These are phyloP conservation scores for Lycium ferocissimum DNA, from an alignment of 257 asterid species.

Conservation along the genomic window DNA sequence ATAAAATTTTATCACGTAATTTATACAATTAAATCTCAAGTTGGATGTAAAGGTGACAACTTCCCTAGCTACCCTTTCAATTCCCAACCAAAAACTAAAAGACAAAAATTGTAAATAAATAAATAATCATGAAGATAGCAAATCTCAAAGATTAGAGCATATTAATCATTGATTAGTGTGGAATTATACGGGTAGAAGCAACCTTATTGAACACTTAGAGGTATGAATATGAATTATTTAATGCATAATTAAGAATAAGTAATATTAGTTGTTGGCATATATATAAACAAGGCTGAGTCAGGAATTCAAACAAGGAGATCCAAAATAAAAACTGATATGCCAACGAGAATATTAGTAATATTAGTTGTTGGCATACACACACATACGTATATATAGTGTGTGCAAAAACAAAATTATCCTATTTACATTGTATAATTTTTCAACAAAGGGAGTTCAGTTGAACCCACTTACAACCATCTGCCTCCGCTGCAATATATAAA, in stretches of 20 bases:
- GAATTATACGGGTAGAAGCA: background rate
- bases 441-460: no score
- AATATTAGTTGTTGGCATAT: background rate
- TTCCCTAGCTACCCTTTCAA: background rate
- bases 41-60: constrained; percentile 10
- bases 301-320: no score
- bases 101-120: background rate
- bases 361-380: no score
- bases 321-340: no score
- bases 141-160: background rate
- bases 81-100: constrained; percentile 4
- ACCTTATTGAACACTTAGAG: background rate
- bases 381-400: no score
- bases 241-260: background rate
- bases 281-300: no score
- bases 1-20: constrained; percentile 4
- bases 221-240: background rate
- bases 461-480: no score
- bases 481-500: background rate
- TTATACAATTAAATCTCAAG: constrained; percentile 14
- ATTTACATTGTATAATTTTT: no score
- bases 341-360: no score
- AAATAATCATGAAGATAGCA: constrained; percentile 3
- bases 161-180: constrained; percentile 14
- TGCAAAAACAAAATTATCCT: no score